phyloP scores from a whole-genome alignment of 768 basidiomycete species.

The Lentinula aciculospora region DNA sequence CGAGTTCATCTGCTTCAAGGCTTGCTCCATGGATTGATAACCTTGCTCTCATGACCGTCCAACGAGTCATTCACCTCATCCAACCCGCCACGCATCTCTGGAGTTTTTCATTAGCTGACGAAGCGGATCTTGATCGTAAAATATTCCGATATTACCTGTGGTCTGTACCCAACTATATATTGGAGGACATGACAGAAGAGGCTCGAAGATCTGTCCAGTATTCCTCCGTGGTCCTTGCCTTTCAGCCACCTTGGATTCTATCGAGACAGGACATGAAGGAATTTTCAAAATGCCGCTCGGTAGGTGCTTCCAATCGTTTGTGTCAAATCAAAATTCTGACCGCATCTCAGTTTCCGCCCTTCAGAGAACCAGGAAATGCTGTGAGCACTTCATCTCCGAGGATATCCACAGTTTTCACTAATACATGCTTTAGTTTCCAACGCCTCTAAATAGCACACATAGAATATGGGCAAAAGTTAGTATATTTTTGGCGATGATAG shows the following conservation, averaged over 20 bases:
- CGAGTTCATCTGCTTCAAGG: conserved; percentile 21
- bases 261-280: conserved; percentile 47
- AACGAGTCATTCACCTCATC: conserved; percentile 39
- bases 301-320: conserved; percentile 15
- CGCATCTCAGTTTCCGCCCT: conserved; percentile 34
- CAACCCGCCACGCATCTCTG: conserved; percentile 37
- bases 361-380: conserved; percentile 23
- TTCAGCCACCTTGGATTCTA: conserved; percentile 58
- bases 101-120: conserved; percentile 30
- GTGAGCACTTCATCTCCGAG: background rate
- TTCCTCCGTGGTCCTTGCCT: conserved; percentile 43
- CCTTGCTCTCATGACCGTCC: conserved; percentile 46
- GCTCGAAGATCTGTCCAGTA: conserved; percentile 15
- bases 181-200: conserved; percentile 14
- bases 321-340: background rate
- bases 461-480: conserved; percentile 57
- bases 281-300: conserved; percentile 40
- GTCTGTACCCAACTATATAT: conserved; percentile 18
- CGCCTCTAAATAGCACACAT: conserved; percentile 34
- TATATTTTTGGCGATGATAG: background rate
- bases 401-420: background rate
- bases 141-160: conserved; percentile 44
- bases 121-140: conserved; percentile 27
- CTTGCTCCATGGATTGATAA: conserved; percentile 44
- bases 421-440: conserved; percentile 17